These are phyloP conservation scores for Dothistroma pini DNA, from an alignment of 2,329 filamentous ascomycete species.

Conservation along the genomic window DNA sequence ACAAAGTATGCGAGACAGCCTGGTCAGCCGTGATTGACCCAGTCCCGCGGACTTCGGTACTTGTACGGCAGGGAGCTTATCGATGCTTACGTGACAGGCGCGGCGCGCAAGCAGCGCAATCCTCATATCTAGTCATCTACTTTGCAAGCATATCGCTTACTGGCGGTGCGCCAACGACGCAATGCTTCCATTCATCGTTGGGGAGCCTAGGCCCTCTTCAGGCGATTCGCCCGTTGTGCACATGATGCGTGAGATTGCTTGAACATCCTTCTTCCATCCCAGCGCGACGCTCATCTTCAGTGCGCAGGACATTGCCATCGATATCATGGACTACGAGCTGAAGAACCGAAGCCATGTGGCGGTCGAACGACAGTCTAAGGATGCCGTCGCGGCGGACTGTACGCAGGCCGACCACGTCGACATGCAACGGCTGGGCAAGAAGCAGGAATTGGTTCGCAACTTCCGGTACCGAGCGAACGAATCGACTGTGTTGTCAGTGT, in stretches of 20 bases:
- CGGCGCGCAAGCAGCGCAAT: not conserved
- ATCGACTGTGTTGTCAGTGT: too few relatives aligned
- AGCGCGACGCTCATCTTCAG: not conserved
- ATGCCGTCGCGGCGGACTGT: not conserved
- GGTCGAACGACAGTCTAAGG: not conserved
- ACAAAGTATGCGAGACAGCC: not conserved
- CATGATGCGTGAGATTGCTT: not conserved
- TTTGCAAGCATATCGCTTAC: not conserved
- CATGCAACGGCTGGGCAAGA: slow-evolving; percentile 22
- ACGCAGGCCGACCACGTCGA: slow-evolving; percentile 13
- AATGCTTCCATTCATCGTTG: not conserved
- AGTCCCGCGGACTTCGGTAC: slow-evolving; percentile 1
- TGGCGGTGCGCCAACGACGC: not conserved
- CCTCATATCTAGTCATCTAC: not conserved
- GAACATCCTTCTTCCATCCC: not conserved
- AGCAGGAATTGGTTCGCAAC: slow-evolving; percentile 19
- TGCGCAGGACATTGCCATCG: not conserved
- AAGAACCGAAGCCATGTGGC: not conserved
- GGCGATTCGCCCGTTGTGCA: not conserved
- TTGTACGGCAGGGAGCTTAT: not conserved
- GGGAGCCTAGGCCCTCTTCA: not conserved
- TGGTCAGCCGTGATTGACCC: not conserved
- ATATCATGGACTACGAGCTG: slow-evolving; percentile 5
- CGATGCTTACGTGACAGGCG: not conserved
- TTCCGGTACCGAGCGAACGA: not conserved